Conservation (phyloP, 305 asterid genomes). For the Fraxinus xanthoxyloides region DNA sequence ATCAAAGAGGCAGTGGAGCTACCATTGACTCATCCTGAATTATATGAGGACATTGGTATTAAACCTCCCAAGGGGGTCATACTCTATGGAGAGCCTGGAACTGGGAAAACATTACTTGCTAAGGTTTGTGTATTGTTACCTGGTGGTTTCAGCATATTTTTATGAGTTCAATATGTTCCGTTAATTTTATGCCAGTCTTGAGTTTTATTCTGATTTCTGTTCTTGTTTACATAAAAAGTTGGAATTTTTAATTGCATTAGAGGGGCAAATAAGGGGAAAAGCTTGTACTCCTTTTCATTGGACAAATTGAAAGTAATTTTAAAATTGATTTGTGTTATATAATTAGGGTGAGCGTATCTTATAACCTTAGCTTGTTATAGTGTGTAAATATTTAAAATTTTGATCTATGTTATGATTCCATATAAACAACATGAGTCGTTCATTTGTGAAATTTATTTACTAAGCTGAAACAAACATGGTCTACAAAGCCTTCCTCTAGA, state of each 20-base stretch:
- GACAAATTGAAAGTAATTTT: neutral
- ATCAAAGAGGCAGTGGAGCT: constrained; percentile 24
- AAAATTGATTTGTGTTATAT: neutral
- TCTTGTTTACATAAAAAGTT: neutral
- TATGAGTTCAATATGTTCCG: neutral
- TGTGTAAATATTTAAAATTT: neutral
- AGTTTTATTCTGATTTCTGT: neutral
- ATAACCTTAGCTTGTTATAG: neutral
- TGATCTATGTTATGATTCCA: neutral
- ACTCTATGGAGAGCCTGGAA: constrained; percentile 25
- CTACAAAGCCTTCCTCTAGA: neutral
- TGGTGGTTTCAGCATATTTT: neutral
- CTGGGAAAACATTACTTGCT: constrained; percentile 23
- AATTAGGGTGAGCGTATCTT: neutral
- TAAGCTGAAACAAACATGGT: neutral
- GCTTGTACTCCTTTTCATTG: neutral
- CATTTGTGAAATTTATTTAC: neutral
- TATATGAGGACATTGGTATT: constrained; percentile 27
- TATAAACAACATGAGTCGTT: neutral
- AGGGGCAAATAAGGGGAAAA: neutral
- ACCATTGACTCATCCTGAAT: constrained; percentile 21
- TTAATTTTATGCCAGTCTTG: neutral
- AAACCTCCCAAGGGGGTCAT: constrained; percentile 24
- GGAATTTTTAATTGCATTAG: neutral
- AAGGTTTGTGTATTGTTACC: constrained; percentile 3